Base-by-base conservation (phyloP, 2,329 filamentous ascomycete genomes). In the Cordyceps militaris region DNA sequence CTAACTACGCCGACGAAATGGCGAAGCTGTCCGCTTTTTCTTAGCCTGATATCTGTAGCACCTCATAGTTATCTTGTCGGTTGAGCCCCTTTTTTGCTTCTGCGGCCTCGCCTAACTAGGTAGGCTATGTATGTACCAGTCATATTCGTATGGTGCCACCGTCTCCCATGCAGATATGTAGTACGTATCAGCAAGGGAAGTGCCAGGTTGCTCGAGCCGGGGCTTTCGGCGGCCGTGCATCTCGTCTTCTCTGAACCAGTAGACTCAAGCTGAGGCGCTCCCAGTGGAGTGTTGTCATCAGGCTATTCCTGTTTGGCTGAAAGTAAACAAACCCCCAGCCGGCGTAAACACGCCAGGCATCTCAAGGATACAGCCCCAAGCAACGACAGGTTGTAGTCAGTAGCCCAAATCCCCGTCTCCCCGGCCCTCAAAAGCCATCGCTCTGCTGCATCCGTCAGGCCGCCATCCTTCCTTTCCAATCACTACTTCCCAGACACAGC, bases 371-470 rank as follows among this genome's bases (percentile, higher is more conserved):
- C 34, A 50, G 50, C 38, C 44, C 58, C 48, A 32, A 51, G 58
- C 54, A 57, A 57, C 53, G 34, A 42, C 38, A 57, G n/a, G n/a
- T n/a, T 46, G 53, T 49, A 59, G 57, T 13, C 40, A 47, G n/a
- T n/a, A n/a, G 48, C 42, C 58, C 30, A 38, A 57, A 54, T 54
- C 26, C 47, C 48, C 58, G 52, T 57, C 32, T 53, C 48, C 64
- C 68, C 67, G 66, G 66, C 67, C 70, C 66, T 73, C 72, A 74
- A 73, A 74, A 73, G 66, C 70, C 68, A 66, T 65, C 65, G 66
- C 64, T 64, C 68, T 63, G 69, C 68, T 68, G 64, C 65, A 51
- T 61, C 56, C 60, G 59, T 66, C 63, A 63, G 63, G 63, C 65
- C 66, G 64, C 64, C 61, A 62, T 58, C 59, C 57, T 56, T 63